A percentile compares a stretch with the other conserved stretches of the same genome.
Conservation (phyloP, 1,139 yeast species). For the Hansenula sp. region DNA sequence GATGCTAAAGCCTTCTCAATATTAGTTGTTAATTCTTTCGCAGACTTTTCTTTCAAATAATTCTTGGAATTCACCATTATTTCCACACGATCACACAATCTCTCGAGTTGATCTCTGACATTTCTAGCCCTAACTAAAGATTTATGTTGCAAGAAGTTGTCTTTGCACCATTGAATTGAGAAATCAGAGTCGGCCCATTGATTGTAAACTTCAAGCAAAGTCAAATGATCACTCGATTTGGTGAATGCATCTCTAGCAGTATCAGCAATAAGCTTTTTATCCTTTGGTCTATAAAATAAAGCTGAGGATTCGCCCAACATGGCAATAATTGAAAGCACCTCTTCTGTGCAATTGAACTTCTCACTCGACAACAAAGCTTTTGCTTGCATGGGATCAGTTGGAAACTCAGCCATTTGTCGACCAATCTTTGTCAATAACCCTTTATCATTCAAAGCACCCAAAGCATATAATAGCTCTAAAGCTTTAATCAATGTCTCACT, state of each 20-base stretch:
- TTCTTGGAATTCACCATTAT: conserved; percentile 22
- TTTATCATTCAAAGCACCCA: conserved; percentile 82
- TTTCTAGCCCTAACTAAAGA: conserved; percentile 67
- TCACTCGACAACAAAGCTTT: conserved; percentile 65
- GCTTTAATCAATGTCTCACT: conserved; percentile 69
- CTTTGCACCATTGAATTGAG: conserved; percentile 83
- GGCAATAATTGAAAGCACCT: conserved; percentile 66
- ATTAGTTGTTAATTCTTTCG: conserved; percentile 26
- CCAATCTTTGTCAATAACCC: conserved; percentile 81
- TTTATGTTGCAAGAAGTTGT: conserved; percentile 73
- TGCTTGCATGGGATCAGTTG: conserved; percentile 86
- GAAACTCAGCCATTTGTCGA: conserved; percentile 85
- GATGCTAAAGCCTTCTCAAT: conserved; percentile 69
- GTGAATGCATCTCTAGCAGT: conserved; percentile 52
- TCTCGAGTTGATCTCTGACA: conserved; percentile 65
- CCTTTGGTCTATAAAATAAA: conserved; percentile 71
- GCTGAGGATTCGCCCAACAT: conserved; percentile 81
- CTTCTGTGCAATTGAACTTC: conserved; percentile 54
- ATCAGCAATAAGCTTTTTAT: conserved; percentile 62
- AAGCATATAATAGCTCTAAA: conserved; percentile 70
- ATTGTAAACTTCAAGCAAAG: conserved; percentile 68
- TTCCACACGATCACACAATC: conserved; percentile 60
- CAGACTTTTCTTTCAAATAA: conserved; percentile 8
- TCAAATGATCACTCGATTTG: conserved; percentile 68
- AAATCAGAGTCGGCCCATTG: conserved; percentile 72